Base-by-base conservation (phyloP, 306 rosid species). In the Cercis canadensis region DNA sequence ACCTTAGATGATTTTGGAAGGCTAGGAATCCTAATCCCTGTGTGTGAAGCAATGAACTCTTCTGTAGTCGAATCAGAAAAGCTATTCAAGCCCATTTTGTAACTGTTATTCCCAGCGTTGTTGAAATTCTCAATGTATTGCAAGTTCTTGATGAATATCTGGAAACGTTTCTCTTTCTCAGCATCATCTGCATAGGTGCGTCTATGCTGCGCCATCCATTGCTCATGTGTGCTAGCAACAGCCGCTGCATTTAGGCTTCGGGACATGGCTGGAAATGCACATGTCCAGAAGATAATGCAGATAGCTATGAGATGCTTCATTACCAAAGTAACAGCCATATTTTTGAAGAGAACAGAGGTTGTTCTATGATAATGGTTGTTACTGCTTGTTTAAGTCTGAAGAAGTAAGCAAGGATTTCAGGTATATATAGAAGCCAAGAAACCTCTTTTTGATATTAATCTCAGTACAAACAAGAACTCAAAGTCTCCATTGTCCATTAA, bases 41-140 rank as follows among this genome's bases (percentile, higher is more conserved):
- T 80, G 6, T 70, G 40, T n/a, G 73, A 64, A 62, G 77, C 72
- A 6, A 49, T 6, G 14, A 86, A 83, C 67, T 86, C 94, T 71
- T 86, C 70, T 10, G 19, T 58, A 1, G 81, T 84, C 29, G 47
- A 43, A 67, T 83, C 82, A 32, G 87, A 67, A 65, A 52, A 83
- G 11, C 16, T 44, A 44, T 86, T 86, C 44, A 74, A 21, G 1
- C 70, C 76, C n/a, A 82, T 36, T 37, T 62, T 76, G 72, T 81
- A 85, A 6, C 75, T 65, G 50, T 21, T 58, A 31, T 88, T 76
- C 21, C 39, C 63, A 5, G n/a, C 77, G 4, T 32, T 78, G 69
- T 85, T 82, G 67, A 53, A 67, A 5, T 72, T 56, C 41, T 85
- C 88, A 0, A 83, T 74, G 62, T 31, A 76, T 29, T 78, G 60